Conservation (phyloP, 352 stramenopile genomes). For the Phytophthora melonis region DNA sequence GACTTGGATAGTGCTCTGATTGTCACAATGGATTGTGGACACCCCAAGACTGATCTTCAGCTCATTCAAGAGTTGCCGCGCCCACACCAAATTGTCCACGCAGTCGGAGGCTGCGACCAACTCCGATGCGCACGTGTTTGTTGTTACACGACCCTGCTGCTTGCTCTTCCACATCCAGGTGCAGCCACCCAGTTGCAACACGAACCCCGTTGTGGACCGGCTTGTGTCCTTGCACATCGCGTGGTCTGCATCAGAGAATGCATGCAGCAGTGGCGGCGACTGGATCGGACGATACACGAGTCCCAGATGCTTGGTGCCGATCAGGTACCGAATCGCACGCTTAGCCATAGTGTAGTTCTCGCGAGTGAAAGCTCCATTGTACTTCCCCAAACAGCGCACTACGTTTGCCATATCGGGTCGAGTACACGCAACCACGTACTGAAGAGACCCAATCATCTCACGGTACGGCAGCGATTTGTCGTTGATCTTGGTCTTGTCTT, state of each 20-base stretch:
- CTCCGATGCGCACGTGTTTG: constrained; percentile 11
- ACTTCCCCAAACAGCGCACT: constrained; percentile 3
- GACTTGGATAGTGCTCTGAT: constrained; percentile 12
- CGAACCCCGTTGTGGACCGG: constrained; percentile 10
- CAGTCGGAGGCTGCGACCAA: constrained; percentile 1
- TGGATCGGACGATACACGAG: constrained; percentile 1
- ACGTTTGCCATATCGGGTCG: constrained; percentile 11
- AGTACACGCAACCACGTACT: constrained; percentile 8
- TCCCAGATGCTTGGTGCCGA: constrained; percentile 6
- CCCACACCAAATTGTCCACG: constrained; percentile 14
- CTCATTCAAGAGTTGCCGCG: constrained; percentile 8
- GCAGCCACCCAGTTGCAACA: constrained; percentile 4
- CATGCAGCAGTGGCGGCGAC: background rate
- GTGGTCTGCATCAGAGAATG: constrained; percentile 14
- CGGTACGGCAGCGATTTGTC: background rate
- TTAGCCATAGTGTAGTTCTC: constrained; percentile 4
- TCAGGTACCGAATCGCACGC: constrained; percentile 4
- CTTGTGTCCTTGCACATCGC: constrained; percentile 9
- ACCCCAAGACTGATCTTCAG: constrained; percentile 2
- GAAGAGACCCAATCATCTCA: constrained; percentile 5
- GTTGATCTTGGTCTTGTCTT: background rate
- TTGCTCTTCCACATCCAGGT: constrained; percentile 7
- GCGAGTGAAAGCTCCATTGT: constrained; percentile 3
- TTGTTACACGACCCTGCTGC: constrained; percentile 1
- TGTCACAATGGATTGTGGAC: constrained; percentile 13